Percentiles rank a stretch among this genome's conserved stretches.
Conservation (phyloP, 768 basidiomycete species). For the Leucocoprinus sp. region DNA sequence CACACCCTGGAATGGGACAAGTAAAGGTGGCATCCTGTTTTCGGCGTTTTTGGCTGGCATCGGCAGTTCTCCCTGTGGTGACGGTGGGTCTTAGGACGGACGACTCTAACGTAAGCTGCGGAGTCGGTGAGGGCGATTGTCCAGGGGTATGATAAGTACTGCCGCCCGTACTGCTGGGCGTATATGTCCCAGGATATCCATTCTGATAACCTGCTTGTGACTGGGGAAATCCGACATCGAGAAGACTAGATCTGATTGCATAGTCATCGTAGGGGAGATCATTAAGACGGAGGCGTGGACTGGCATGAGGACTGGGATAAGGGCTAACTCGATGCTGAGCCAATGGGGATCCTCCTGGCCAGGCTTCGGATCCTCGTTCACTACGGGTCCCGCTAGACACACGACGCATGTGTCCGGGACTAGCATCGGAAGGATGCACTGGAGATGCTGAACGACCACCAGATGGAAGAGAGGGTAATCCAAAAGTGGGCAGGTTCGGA, state of each 20-base stretch:
- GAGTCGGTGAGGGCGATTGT: conserved; percentile 8
- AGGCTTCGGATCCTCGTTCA: conserved; percentile 31
- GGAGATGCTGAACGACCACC: conserved; percentile 11
- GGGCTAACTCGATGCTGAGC: conserved; percentile 43
- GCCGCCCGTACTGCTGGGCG: conserved; percentile 9
- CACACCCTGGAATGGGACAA: conserved; percentile 78
- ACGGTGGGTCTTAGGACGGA: conserved; percentile 66
- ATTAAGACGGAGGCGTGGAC: conserved; percentile 44
- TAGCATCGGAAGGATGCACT: conserved; percentile 12
- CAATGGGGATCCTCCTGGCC: conserved; percentile 8
- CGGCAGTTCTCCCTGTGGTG: conserved; percentile 83
- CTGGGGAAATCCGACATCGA: conserved; percentile 2
- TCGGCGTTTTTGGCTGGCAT: conserved; percentile 76
- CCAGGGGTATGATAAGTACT: conserved; percentile 11
- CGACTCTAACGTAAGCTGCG: conserved; percentile 7
- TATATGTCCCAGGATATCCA: conserved; percentile 12
- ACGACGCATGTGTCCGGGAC: conserved; percentile 29
- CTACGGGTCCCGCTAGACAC: conserved; percentile 34
- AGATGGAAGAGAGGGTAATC: conserved; percentile 15
- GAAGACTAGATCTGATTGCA: conserved; percentile 6
- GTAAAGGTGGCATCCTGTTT: conserved; percentile 85
- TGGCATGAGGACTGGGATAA: conserved; percentile 63
- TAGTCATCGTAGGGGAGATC: conserved; percentile 33
- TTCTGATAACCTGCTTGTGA: conserved; percentile 4
- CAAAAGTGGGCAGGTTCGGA: conserved; percentile 14